These are phyloP conservation scores for Podospora anserina DNA, from an alignment of 495 filamentous ascomycete genomes.

Conservation along the genomic window DNA sequence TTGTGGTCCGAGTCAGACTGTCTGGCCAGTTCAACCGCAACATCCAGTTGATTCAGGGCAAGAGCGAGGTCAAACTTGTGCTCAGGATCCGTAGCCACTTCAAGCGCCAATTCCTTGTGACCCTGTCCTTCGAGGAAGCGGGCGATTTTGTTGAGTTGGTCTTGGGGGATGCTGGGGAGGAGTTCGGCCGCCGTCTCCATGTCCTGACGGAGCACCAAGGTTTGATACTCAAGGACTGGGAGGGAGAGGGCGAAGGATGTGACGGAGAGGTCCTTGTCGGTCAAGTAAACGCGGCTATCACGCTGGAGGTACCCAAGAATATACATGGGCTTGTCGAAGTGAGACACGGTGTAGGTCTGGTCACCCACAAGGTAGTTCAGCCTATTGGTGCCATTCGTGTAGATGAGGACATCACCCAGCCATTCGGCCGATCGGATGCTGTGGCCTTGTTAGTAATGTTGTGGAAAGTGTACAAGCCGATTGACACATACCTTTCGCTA, in stretches of 20 bases:
- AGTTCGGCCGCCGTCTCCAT: conserved; percentile 88
- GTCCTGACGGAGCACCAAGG: conserved; percentile 89
- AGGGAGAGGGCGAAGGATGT: conserved; percentile 89
- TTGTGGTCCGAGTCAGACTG: conserved; percentile 88
- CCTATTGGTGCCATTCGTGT: conserved; percentile 94
- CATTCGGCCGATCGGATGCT: conserved; percentile 93
- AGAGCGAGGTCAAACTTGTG: conserved; percentile 95
- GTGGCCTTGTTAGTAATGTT: conserved; percentile 22
- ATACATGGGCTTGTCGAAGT: conserved; percentile 95
- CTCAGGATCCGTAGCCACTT: conserved; percentile 93
- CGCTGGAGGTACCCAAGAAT: conserved; percentile 91
- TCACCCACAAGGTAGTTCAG: conserved; percentile 98
- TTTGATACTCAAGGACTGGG: conserved; percentile 96
- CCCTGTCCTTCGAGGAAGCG: conserved; percentile 97
- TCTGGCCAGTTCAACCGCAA: conserved; percentile 79
- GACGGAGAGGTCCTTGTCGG: conserved; percentile 90
- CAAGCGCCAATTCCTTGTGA: conserved; percentile 89
- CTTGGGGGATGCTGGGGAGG: conserved; percentile 74
- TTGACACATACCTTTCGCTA: conserved; percentile 65
- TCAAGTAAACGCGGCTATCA: conserved; percentile 87
- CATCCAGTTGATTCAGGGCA: conserved; percentile 73
- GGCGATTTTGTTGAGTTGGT: conserved; percentile 95
- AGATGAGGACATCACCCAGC: conserved; percentile 98
- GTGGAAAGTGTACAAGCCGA: not conserved
- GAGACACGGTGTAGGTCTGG: conserved; percentile 96